These are phyloP conservation scores for Tolypocladium pustulatum DNA, from an alignment of 2,329 filamentous ascomycete genomes.

Conservation along the genomic window DNA sequence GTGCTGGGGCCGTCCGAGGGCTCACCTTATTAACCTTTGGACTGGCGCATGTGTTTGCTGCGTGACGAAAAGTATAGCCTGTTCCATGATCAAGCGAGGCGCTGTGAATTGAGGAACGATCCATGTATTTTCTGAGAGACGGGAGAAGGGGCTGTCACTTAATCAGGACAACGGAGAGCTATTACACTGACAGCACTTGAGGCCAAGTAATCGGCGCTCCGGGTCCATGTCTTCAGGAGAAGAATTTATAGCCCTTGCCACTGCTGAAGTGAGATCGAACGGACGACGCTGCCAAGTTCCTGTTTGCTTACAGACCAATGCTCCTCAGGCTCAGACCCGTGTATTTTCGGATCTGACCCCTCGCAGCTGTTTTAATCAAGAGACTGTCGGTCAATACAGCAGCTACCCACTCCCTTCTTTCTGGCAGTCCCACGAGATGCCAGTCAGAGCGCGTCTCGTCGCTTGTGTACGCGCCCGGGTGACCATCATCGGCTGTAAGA, in stretches of 20 bases:
- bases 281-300: neutral
- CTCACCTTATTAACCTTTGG: neutral
- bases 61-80: too few relatives aligned
- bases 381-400: neutral
- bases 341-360: neutral
- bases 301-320: neutral
- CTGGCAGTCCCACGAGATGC: neutral
- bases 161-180: neutral
- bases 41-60: neutral
- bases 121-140: neutral
- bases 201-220: neutral
- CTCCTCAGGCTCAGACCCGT: neutral
- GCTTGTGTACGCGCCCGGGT: neutral
- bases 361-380: neutral
- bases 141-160: neutral
- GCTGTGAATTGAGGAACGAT: neutral
- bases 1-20: constrained; percentile 21
- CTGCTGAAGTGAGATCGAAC: neutral
- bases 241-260: neutral
- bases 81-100: neutral
- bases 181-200: neutral
- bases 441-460: neutral
- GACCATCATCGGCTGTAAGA: neutral
- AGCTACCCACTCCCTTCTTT: neutral
- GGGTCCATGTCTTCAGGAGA: neutral